These are phyloP conservation scores for Byssoonygena ceratinophila DNA, from an alignment of 2,329 filamentous ascomycete species.

Conservation along the genomic window DNA sequence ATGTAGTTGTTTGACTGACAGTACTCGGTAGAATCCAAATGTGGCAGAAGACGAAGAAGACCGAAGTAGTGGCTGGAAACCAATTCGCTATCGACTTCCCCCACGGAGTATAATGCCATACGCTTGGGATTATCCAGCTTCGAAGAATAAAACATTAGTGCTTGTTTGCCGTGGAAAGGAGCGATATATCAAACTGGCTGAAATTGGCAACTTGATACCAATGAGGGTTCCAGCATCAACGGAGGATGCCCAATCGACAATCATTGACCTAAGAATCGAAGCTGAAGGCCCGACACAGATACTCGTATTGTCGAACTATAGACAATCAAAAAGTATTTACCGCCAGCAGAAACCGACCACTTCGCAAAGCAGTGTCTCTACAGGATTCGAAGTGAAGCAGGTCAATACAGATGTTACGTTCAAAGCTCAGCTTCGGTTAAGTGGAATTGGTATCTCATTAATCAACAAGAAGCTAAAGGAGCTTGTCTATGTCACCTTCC, in stretches of 20 bases:
- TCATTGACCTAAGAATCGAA: slow-evolving; percentile 92
- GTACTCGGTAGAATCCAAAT: slow-evolving; percentile 56
- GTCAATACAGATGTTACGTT: slow-evolving; percentile 81
- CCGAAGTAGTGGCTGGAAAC: slow-evolving; percentile 71
- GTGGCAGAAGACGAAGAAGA: slow-evolving; percentile 82
- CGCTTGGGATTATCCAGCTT: slow-evolving; percentile 96
- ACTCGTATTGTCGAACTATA: slow-evolving; percentile 87
- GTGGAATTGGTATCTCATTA: slow-evolving; percentile 83
- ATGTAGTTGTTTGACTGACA: slow-evolving; percentile 3
- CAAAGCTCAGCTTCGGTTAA: slow-evolving; percentile 75
- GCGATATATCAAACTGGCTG: slow-evolving; percentile 83
- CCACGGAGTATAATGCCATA: slow-evolving; percentile 98
- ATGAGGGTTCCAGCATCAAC: slow-evolving; percentile 70
- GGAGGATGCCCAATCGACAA: slow-evolving; percentile 59
- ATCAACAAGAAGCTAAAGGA: slow-evolving; percentile 89
- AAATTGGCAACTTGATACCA: slow-evolving; percentile 91
- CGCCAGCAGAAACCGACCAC: slow-evolving; percentile 48
- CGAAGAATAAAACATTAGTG: slow-evolving; percentile 89
- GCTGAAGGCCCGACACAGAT: slow-evolving; percentile 94
- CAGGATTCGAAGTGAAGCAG: slow-evolving; percentile 88
- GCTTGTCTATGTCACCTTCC: slow-evolving; percentile 82
- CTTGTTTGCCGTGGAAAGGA: slow-evolving; percentile 70
- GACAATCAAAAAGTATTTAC: slow-evolving; percentile 85
- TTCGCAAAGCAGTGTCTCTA: slow-evolving; percentile 49
- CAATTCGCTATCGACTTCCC: slow-evolving; percentile 82